A percentile compares a stretch with the other conserved stretches of the same genome.
These are phyloP conservation scores for Kokia cookei DNA, from an alignment of 441 rosid genomes.

Conservation along the genomic window DNA sequence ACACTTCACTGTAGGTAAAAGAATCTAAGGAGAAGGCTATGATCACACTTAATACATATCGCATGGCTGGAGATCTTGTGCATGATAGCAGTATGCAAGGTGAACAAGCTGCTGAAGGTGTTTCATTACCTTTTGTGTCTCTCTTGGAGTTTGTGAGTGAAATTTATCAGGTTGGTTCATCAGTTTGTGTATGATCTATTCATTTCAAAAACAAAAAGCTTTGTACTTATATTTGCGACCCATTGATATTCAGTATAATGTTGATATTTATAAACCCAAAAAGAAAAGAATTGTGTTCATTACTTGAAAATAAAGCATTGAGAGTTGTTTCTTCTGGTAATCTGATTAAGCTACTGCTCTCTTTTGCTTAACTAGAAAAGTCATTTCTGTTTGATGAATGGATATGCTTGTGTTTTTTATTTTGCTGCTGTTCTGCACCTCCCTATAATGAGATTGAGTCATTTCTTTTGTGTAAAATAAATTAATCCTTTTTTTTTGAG, in stretches of 20 bases:
- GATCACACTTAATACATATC: slow-evolving; percentile 61
- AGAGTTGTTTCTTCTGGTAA: not conserved
- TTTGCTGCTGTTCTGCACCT: not conserved
- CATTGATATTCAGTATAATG: not conserved
- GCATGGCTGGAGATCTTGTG: slow-evolving; percentile 36
- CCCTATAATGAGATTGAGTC: not conserved
- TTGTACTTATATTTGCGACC: not conserved
- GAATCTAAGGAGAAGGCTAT: slow-evolving; percentile 92
- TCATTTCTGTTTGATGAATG: not conserved
- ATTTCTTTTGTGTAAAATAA: not conserved
- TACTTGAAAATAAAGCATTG: not conserved
- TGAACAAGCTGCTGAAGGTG: slow-evolving; percentile 44
- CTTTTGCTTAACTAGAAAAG: not conserved
- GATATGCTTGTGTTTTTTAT: not conserved
- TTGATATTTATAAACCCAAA: not conserved
- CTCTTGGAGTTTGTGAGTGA: slow-evolving; percentile 92
- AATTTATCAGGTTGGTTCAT: slow-evolving; percentile 71
- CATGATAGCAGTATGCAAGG: slow-evolving; percentile 55
- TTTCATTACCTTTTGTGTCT: slow-evolving; percentile 62
- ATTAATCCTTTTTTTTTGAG: not conserved
- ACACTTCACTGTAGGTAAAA: slow-evolving; percentile 57
- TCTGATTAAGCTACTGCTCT: slow-evolving; percentile 1
- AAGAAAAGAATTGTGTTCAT: not conserved
- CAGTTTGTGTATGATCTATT: not conserved
- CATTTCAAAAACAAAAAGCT: not conserved